Evolutionary conservation across 441 rosid species (phyloP).

Genomic region (Dalechampia spathulata): DNA sequence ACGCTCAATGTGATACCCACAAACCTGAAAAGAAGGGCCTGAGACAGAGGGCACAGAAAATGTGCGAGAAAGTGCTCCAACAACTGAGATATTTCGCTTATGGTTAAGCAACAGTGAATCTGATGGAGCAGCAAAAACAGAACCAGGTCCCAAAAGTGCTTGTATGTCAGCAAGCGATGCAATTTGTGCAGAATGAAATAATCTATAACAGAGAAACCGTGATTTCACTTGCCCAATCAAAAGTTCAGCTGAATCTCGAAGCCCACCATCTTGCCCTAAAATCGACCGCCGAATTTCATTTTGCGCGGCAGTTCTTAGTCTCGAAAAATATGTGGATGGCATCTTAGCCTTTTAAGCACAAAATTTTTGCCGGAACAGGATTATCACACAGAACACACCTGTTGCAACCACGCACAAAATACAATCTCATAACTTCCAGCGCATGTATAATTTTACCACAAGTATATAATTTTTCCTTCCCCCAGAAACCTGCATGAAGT

Average conservation of each 20-base stretch:
- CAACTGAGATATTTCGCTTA: conserved; percentile 63
- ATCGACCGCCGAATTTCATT: conserved; percentile 40
- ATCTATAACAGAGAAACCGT: conserved; percentile 40
- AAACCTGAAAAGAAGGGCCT: conserved; percentile 77
- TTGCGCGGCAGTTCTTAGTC: conserved; percentile 44
- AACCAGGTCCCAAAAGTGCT: conserved; percentile 39
- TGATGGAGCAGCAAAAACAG: conserved; percentile 38
- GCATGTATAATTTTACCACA: conserved; percentile 19
- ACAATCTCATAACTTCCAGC: conserved; percentile 52
- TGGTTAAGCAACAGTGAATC: conserved; percentile 45
- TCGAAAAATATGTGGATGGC: conserved; percentile 43
- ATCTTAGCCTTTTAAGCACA: conserved; percentile 47
- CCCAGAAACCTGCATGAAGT: conserved; percentile 20
- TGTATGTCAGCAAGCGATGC: conserved; percentile 40
- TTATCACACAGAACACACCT: conserved; percentile 20
- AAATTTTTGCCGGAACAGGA: conserved; percentile 16
- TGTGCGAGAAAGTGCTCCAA: conserved; percentile 68
- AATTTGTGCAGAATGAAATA: conserved; percentile 38
- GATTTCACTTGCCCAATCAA: conserved; percentile 49
- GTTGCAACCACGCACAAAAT: conserved; percentile 17
- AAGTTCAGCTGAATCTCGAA: conserved; percentile 35
- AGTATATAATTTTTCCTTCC: too few relatives aligned
- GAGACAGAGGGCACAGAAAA: conserved; percentile 89
- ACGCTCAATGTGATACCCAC: conserved; percentile 76
- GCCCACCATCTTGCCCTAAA: conserved; percentile 27